Percentiles rank a stretch among this genome's conserved stretches.
Evolutionary conservation across 2,329 filamentous ascomycete genomes (phyloP).

Genomic region (Helotiales sp.): DNA sequence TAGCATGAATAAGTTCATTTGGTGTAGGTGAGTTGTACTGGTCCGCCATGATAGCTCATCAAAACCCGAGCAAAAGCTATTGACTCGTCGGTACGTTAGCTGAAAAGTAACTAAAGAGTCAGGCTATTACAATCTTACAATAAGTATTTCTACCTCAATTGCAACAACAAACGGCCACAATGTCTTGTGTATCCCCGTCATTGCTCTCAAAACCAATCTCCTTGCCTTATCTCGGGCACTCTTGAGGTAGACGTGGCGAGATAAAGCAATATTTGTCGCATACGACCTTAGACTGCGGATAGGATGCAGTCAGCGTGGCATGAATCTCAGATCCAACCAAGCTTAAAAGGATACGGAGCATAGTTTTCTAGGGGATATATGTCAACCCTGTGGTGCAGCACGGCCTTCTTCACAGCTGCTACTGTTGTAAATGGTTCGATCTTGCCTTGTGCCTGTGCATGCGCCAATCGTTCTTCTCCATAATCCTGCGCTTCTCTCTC

Average conservation of each 20-base stretch:
- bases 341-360: slow-evolving; percentile 25
- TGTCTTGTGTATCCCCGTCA: no score
- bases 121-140: no score
- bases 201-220: slow-evolving; percentile 25
- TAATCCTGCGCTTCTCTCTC: slow-evolving; percentile 26
- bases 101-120: no score
- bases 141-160: no score
- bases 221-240: slow-evolving; percentile 22
- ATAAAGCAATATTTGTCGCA: slow-evolving; percentile 27
- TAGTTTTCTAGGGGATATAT: slow-evolving; percentile 22
- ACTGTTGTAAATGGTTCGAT: slow-evolving; percentile 24
- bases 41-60: slow-evolving; percentile 24
- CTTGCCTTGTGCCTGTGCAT: slow-evolving; percentile 23
- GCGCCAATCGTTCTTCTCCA: slow-evolving; percentile 22
- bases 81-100: no score
- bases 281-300: slow-evolving; percentile 24
- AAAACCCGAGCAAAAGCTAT: no score
- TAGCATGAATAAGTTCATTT: slow-evolving; percentile 24
- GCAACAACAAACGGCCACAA: no score
- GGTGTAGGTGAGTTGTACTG: slow-evolving; percentile 25
- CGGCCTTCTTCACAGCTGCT: slow-evolving; percentile 24
- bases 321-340: slow-evolving; percentile 29
- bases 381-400: slow-evolving; percentile 21
- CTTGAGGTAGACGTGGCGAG: slow-evolving; percentile 20
- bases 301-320: slow-evolving; percentile 21